phyloP scores from a whole-genome alignment of 176 grass and related monocot genomes.

The Avena sativa region DNA sequence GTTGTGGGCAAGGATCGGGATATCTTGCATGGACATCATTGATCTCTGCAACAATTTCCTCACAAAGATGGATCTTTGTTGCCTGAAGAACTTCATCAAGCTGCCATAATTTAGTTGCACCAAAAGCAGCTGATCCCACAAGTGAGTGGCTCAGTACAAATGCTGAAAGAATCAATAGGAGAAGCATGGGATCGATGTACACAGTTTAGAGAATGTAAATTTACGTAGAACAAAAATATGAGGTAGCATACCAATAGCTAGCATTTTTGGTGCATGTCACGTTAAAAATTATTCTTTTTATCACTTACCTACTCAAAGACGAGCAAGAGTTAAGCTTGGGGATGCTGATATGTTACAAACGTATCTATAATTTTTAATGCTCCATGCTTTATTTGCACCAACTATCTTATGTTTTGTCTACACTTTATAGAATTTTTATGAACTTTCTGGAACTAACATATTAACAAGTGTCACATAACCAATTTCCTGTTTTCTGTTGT shows the following conservation, averaged over 20 bases:
- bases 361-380: no score
- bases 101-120: conserved; percentile 80
- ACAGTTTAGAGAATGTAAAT: not conserved
- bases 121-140: conserved; percentile 74
- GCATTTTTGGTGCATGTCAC: no score
- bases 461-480: no score
- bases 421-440: no score
- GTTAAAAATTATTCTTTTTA: no score
- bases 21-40: conserved; percentile 70
- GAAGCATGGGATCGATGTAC: not conserved
- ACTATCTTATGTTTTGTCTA: no score
- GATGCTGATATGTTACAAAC: no score
- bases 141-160: conserved; percentile 73
- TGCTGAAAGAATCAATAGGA: conserved; percentile 46
- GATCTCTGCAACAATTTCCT: conserved; percentile 69
- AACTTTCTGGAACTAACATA: no score
- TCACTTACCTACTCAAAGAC: no score
- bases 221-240: not conserved
- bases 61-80: conserved; percentile 43
- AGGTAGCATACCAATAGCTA: conserved; percentile 68
- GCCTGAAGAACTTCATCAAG: conserved; percentile 68
- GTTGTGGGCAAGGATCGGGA: conserved; percentile 70
- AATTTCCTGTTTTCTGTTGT: no score
- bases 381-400: no score
- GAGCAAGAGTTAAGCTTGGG: no score